Conservation (phyloP, 768 basidiomycete genomes). For the Filobasidium floriforme region DNA sequence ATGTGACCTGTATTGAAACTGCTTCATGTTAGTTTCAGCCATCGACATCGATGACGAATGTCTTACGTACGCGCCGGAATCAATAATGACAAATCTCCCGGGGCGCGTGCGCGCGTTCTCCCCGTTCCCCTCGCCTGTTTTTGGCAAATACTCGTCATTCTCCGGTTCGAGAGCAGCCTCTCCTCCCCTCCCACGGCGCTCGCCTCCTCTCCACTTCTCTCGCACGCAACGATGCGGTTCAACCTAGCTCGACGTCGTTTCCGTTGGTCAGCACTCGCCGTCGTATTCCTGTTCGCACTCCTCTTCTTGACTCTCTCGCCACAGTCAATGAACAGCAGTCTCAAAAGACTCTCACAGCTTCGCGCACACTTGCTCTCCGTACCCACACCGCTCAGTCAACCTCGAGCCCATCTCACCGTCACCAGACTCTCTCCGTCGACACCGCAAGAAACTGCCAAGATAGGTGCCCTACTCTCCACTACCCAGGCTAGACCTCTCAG, state of each 20-base stretch:
- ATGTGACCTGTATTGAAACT: too few species aligned
- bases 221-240: not conserved
- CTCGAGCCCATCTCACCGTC: too few species aligned
- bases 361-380: not conserved
- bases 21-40: too few species aligned
- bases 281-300: not conserved
- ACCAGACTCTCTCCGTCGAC: not conserved
- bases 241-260: not conserved
- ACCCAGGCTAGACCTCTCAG: constrained; percentile 10
- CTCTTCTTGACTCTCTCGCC: not conserved
- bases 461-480: constrained; percentile 4
- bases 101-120: too few species aligned
- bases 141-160: too few species aligned
- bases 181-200: too few species aligned
- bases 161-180: too few species aligned
- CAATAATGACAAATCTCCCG: too few species aligned
- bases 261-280: not conserved
- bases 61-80: too few species aligned
- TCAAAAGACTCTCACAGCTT: not conserved
- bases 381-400: not conserved
- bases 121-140: too few species aligned
- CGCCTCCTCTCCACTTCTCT: not conserved
- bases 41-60: too few species aligned
- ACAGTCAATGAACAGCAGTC: not conserved
- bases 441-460: not conserved